These are phyloP conservation scores for Coniochaeta ligniaria DNA, from an alignment of 2,329 filamentous ascomycete species.

Conservation along the genomic window DNA sequence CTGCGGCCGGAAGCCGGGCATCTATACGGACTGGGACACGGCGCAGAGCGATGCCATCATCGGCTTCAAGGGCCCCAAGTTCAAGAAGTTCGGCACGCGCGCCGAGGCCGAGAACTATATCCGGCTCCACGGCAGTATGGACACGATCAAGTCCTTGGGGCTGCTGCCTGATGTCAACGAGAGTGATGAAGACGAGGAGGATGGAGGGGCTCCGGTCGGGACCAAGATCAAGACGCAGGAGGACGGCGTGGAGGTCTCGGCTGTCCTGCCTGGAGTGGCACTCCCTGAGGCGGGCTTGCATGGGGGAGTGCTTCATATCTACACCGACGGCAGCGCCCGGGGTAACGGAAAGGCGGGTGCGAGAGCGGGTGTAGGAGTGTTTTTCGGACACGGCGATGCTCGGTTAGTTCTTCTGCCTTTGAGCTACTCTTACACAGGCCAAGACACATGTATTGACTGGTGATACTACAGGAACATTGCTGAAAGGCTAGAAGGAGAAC, in stretches of 20 bases:
- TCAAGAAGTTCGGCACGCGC: constrained; percentile 61
- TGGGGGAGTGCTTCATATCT: constrained; percentile 35
- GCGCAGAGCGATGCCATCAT: constrained; percentile 64
- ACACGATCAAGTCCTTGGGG: constrained; percentile 30
- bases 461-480: constrained; percentile 50
- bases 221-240: constrained; percentile 17
- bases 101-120: constrained; percentile 77
- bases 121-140: constrained; percentile 33
- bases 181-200: constrained; percentile 32
- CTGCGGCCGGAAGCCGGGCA: constrained; percentile 48
- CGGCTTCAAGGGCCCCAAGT: constrained; percentile 60
- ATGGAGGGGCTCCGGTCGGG: constrained; percentile 15
- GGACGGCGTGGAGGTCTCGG: constrained; percentile 13
- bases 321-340: constrained; percentile 56
- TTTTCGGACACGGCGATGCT: constrained; percentile 48
- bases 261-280: constrained; percentile 4
- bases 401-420: constrained; percentile 31
- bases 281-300: constrained; percentile 1
- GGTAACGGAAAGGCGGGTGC: constrained; percentile 51
- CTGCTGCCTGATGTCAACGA: constrained; percentile 16
- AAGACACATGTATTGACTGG: too few species aligned
- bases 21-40: constrained; percentile 59
- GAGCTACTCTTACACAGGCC: neutral
- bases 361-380: constrained; percentile 56
- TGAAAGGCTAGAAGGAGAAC: constrained; percentile 64